Percentiles rank a stretch among this genome's conserved stretches.
phyloP scores from a whole-genome alignment of 2,329 filamentous ascomycete species.

The Talaromyces verruculosus region DNA sequence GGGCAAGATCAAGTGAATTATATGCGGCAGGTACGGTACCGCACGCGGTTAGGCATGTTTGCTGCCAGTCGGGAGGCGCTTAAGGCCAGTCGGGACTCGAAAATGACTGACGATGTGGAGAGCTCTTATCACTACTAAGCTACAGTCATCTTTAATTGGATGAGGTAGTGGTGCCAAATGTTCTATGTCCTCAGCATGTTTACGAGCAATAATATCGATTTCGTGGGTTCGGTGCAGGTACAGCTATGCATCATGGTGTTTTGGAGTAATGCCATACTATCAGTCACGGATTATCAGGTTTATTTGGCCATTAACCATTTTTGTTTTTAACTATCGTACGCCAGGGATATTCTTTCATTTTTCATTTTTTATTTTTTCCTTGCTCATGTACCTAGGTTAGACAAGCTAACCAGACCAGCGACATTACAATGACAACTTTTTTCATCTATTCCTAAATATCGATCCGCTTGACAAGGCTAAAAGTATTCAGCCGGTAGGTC shows the following conservation, averaged over 20 bases:
- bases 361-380: neutral
- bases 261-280: neutral
- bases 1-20: conserved; percentile 16
- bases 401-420: neutral
- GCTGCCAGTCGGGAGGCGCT: conserved; percentile 8
- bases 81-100: conserved; percentile 1
- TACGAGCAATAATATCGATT: neutral
- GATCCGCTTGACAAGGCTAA: neutral
- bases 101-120: conserved; percentile 4
- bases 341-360: neutral
- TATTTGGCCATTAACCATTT: neutral
- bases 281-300: neutral
- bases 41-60: conserved; percentile 13
- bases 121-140: conserved; percentile 2
- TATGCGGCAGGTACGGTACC: conserved; percentile 21
- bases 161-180: neutral
- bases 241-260: neutral
- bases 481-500: neutral
- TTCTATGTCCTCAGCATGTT: neutral
- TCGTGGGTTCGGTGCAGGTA: neutral
- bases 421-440: neutral
- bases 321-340: neutral
- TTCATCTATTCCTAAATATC: neutral
- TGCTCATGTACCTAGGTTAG: neutral
- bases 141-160: neutral